Base-by-base conservation (phyloP, 1,139 yeast genomes). In the Eremothecium sinecaudum region DNA sequence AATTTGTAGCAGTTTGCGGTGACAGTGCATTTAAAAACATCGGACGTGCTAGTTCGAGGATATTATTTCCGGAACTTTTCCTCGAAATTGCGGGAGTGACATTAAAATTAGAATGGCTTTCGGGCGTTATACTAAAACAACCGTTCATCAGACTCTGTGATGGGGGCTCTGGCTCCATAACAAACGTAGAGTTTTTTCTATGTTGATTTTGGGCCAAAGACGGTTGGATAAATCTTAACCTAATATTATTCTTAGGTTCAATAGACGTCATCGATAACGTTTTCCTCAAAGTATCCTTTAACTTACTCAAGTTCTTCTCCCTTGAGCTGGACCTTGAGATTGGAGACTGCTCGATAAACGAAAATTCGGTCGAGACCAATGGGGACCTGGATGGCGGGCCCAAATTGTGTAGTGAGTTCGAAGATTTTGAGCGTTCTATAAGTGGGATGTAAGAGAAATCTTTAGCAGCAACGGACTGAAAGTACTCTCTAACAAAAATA, bases 401-500 rank as follows among this genome's bases (percentile, higher is more conserved):
- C 19, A 48, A 37, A 11, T 43, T 40, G 35, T 48, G 52, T 14
- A 51, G 25, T 5, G 57, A 43, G 10, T 46, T 34, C 3, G 47
- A 40, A 9, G 51, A 48, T 23, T 43, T 44, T 17, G 48, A 40
- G 32, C 40, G 43, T 24, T 33, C 41, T 28, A 43, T 15, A 3
- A 29, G 17, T 11, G 32, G 33, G 15, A 21, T 26, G 22, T 18
- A 26, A 7, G 37, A 24, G 14, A 33, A 23, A n/a, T 22, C 35
- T 17, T 19, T 34, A 10, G 26, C 20, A n/a, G 18, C 20, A 10
- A 19, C 27, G 7, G 41, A 32, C 16, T 39, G 42, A 38, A 52
- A 53, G 32, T 35, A 55, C 10, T 45, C 43, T 12, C 39, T 41
- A 2, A 56, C 43, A 24, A 57, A 53, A 2, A 74, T 70, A 51